phyloP scores from a whole-genome alignment of 352 stramenopile genomes.

The Globisporangium carolinianum region DNA sequence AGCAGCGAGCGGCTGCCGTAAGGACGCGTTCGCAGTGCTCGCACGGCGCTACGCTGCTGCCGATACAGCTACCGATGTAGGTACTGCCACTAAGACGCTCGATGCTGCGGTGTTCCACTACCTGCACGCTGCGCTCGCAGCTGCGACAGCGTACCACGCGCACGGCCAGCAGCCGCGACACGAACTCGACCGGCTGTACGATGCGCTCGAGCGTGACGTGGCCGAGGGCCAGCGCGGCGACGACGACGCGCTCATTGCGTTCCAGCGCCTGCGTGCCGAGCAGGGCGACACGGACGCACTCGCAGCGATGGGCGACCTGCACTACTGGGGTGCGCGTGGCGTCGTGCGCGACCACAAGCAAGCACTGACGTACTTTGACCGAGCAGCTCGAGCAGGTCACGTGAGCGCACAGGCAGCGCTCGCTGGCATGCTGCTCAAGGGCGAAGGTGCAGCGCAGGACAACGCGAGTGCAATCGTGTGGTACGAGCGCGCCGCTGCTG shows the following conservation, averaged over 20 bases:
- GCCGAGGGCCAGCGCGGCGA: constrained; percentile 58
- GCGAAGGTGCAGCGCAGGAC: constrained; percentile 71
- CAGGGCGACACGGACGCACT: constrained; percentile 73
- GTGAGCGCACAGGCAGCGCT: constrained; percentile 51
- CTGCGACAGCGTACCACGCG: constrained; percentile 47
- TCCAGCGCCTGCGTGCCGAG: constrained; percentile 74
- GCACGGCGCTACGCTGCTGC: constrained; percentile 30
- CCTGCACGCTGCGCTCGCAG: constrained; percentile 37
- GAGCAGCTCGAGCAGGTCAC: constrained; percentile 55
- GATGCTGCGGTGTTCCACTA: constrained; percentile 61
- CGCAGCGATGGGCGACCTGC: constrained; percentile 80
- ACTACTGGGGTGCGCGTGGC: constrained; percentile 85
- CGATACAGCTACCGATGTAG: background rate
- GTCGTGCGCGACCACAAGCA: constrained; percentile 58
- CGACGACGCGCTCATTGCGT: constrained; percentile 85
- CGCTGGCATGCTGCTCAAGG: constrained; percentile 85
- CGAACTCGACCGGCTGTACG: constrained; percentile 70
- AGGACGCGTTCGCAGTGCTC: constrained; percentile 49
- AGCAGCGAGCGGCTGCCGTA: constrained; percentile 24
- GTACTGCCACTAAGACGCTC: background rate
- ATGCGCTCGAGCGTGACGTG: constrained; percentile 40
- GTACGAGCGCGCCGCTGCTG: constrained; percentile 62
- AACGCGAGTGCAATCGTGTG: constrained; percentile 63
- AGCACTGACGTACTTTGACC: constrained; percentile 69
- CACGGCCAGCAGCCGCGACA: constrained; percentile 71